Evolutionary conservation across 2,329 filamentous ascomycete genomes (phyloP).

Genomic region (Aspergillus flavus): DNA sequence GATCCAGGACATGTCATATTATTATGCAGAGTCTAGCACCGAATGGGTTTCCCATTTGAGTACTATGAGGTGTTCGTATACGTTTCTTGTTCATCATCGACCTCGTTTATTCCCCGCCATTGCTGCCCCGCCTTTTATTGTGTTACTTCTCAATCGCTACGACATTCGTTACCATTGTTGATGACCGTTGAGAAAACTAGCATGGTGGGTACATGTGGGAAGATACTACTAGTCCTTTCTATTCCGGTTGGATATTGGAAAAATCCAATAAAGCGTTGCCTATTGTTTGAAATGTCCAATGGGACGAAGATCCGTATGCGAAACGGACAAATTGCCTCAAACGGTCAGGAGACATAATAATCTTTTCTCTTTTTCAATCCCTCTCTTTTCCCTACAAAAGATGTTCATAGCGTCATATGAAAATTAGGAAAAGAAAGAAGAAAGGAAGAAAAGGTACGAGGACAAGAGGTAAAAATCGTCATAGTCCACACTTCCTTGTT

Average conservation of each 20-base stretch:
- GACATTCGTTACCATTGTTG: background rate
- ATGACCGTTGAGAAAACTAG: background rate
- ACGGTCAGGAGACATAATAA: background rate
- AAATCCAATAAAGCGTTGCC: background rate
- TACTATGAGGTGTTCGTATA: conserved; percentile 7
- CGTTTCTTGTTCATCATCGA: conserved; percentile 10
- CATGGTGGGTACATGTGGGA: background rate
- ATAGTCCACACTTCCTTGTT: background rate
- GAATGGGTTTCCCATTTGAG: background rate
- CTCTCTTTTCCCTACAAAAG: background rate
- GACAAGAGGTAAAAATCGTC: background rate
- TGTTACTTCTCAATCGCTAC: background rate
- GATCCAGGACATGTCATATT: conserved; percentile 9
- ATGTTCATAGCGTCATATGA: background rate
- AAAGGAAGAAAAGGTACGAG: background rate
- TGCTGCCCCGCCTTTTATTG: conserved; percentile 3
- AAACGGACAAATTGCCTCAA: background rate
- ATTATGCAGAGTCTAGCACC: conserved; percentile 4
- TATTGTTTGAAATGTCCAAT: background rate
- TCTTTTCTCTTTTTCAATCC: background rate
- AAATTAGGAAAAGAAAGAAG: background rate
- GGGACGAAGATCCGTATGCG: background rate
- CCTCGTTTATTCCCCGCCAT: conserved; percentile 2
- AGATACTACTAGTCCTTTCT: background rate
- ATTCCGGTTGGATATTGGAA: background rate